Evolutionary conservation across 257 asterid species (phyloP), one percentile per base, ranked within the genome.

Genomic region (Rehmannia glutinosa): DNA sequence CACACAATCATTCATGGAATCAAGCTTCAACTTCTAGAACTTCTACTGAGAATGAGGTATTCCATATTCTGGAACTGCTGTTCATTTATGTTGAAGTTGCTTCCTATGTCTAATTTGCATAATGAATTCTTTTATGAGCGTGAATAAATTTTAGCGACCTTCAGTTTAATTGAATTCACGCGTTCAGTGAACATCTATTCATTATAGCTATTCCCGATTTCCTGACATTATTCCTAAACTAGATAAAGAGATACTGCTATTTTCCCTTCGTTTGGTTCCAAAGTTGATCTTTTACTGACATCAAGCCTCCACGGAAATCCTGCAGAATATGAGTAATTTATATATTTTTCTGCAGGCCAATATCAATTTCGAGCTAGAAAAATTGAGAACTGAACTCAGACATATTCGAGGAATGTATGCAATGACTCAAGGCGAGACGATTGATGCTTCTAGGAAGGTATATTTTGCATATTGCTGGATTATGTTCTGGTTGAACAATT

Each of bases 371-470:
- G 98, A 90, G 85, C 85, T 90, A 27, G 95, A 92, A 75, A 92
- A 90, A 64, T 70, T 92, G 82, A 87, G 95, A 75, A 69, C 77
- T 61, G 96, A 92, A 81, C 84, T 92, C 57, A 79, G 90, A 75
- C 94, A 87, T 78, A 66, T 74, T 51, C 84, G 85, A 64, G 97
- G 95, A 76, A 84, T 90, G 94, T 85, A 84, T 66, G 96, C 89
- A 53, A 71, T 84, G 78, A 91, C 95, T 46, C 97, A 92, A 77
- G 80, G 82, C 13, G 95, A 92, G 76, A 90, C 87, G 1, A 66
- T 77, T 33, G 93, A 92, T 61, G 87, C 95, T 70, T 92, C 97
- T 41, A 83, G 92, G 68, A 87, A 89, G 97, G 98, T 92, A 84
- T 30, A 46, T 33, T 47, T 35, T 59, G 33, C 12, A 16, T 28